Base-by-base conservation (phyloP, 2,329 filamentous ascomycete genomes). In the Magnaporthiopsis incrustans region DNA sequence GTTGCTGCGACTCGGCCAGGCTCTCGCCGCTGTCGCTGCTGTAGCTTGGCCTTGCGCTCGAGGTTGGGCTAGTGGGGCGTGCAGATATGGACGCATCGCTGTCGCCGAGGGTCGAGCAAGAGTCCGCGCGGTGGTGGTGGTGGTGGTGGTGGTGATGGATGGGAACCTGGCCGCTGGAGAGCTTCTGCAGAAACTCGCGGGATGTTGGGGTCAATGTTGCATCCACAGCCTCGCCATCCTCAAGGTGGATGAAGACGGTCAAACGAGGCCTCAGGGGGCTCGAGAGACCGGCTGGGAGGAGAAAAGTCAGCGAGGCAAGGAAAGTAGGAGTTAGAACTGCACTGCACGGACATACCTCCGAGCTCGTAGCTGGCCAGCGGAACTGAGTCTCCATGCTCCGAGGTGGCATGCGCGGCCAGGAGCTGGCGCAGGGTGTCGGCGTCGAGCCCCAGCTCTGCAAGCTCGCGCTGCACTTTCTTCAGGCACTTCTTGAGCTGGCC, bases 401-500 rank as follows among this genome's bases (percentile, higher is more conserved):
- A 78, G 65, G 78, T 74, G 70, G 80, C 76, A 66, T 81, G 76
- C 35, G 80, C 76, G 64, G 81, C 79, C 64, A 90, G 79, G 33
- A 95, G 81, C 65, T 84, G 82, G 60, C 85, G 82, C 64, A 96
- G 77, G 1, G 89, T 92, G 12, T 88, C 82, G 5, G 85, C 84
- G 67, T 91, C 89, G 35, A 96, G 84, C 10, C 91, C 91, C 18
- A 94, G 77, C 44, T 82, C 81, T 57, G 81, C 77, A 63, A 96
- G 81, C 77, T 96, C 91, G 62, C 79, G 77, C 68, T 88, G 85
- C 61, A 96, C 88, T 72, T 88, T 88, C 73, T 93, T 94, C 72
- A 96, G 88, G 76, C 90, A 91, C 78, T 96, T 96, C 77, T 96
- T 96, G 64, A 96, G 83, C 74, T 92, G 85, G 59, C 88, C 84